Conservation (phyloP, 1,284 basidiomycete genomes). For the Pseudozyma thailandica region DNA sequence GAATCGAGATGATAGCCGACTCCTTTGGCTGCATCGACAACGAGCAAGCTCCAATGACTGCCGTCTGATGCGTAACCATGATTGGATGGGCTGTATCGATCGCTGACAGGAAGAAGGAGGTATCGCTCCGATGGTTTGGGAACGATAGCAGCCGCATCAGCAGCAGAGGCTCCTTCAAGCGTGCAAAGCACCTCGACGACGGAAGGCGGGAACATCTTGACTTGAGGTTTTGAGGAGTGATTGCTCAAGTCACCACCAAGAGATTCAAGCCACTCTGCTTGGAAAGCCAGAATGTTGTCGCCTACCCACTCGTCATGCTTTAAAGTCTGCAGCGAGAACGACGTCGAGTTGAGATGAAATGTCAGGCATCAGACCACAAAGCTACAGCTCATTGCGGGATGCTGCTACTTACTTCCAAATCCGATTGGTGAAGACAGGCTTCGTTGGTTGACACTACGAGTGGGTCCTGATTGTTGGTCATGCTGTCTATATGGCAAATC, state of each 20-base stretch:
- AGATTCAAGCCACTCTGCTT: constrained; percentile 44
- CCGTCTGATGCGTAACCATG: constrained; percentile 16
- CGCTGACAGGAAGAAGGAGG: constrained; percentile 38
- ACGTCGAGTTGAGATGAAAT: too few species aligned
- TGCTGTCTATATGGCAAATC: not conserved
- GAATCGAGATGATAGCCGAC: constrained; percentile 38
- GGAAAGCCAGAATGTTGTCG: constrained; percentile 45
- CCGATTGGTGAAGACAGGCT: constrained; percentile 36
- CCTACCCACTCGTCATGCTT: constrained; percentile 41
- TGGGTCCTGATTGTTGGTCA: constrained; percentile 18
- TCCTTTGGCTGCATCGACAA: constrained; percentile 19
- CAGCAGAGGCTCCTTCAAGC: constrained; percentile 16
- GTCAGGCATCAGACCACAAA: too few species aligned
- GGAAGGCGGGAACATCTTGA: constrained; percentile 42
- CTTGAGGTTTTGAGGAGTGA: not conserved
- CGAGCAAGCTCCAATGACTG: constrained; percentile 38
- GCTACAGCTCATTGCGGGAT: too few species aligned
- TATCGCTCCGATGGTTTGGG: constrained; percentile 24
- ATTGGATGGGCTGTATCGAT: constrained; percentile 30
- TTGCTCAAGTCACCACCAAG: constrained; percentile 12
- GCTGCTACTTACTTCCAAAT: constrained; percentile 31
- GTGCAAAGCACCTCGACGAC: constrained; percentile 40
- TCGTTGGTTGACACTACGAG: constrained; percentile 35
- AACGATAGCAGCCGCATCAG: constrained; percentile 19
- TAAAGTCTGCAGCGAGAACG: constrained; percentile 30